A percentile compares a stretch with the other conserved stretches of the same genome.
phyloP scores from a whole-genome alignment of 805 yeast species.

The Millerago galiae region DNA sequence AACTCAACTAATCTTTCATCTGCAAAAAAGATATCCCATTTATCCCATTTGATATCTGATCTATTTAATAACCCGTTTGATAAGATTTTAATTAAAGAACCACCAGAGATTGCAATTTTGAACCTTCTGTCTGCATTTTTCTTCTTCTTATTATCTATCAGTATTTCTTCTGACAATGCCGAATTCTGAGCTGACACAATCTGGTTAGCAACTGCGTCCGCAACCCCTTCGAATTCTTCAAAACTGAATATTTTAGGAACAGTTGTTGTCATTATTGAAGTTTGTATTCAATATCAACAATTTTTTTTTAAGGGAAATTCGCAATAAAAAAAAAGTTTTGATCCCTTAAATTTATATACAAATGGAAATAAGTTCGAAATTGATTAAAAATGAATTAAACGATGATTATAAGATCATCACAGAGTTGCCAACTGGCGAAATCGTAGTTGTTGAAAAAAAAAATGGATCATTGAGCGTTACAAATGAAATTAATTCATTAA shows the following conservation, averaged over 20 bases:
- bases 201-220: constrained; percentile 96
- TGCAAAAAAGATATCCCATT: constrained; percentile 95
- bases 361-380: too few species aligned
- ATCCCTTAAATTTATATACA: neutral
- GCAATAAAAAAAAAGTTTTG: neutral
- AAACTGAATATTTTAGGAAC: constrained; percentile 92
- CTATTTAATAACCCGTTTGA: constrained; percentile 79
- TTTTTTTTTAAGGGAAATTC: neutral
- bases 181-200: constrained; percentile 80
- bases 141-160: constrained; percentile 9
- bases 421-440: too few species aligned
- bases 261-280: constrained; percentile 68
- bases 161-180: constrained; percentile 22
- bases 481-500: too few species aligned
- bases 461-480: too few species aligned
- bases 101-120: constrained; percentile 89
- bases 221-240: constrained; percentile 83
- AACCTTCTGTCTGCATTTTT: constrained; percentile 54
- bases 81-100: constrained; percentile 80
- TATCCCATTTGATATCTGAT: constrained; percentile 78
- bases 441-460: too few species aligned
- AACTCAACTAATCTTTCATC: constrained; percentile 94
- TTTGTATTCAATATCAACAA: too few species aligned
- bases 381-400: too few species aligned
- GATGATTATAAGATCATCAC: too few species aligned